These are phyloP conservation scores for Camillea tinctor DNA, from an alignment of 2,329 filamentous ascomycete genomes.

Conservation along the genomic window DNA sequence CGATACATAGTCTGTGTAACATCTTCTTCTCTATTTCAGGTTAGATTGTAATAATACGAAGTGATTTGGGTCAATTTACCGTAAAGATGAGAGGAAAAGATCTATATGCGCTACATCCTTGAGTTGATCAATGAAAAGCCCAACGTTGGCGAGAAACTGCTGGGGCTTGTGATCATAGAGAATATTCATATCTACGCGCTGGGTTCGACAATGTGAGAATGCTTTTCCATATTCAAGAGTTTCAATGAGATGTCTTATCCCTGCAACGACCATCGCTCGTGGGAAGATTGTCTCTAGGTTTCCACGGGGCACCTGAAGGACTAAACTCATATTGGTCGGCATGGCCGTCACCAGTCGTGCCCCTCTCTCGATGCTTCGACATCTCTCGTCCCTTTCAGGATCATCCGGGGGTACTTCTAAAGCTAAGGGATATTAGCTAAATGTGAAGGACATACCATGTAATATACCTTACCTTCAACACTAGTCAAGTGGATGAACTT, in stretches of 20 bases:
- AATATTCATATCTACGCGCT: slow-evolving; percentile 97
- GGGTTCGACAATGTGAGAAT: slow-evolving; percentile 84
- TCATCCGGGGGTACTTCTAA: slow-evolving; percentile 84
- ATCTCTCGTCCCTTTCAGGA: slow-evolving; percentile 88
- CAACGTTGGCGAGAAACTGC: slow-evolving; percentile 76
- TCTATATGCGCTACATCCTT: slow-evolving; percentile 81
- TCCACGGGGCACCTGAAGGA: slow-evolving; percentile 92
- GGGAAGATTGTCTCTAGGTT: slow-evolving; percentile 96
- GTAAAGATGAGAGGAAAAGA: slow-evolving; percentile 82
- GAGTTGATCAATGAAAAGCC: slow-evolving; percentile 79
- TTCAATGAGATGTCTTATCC: slow-evolving; percentile 79
- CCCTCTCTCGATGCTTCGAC: slow-evolving; percentile 86
- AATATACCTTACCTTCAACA: slow-evolving; percentile 55
- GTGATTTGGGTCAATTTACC: slow-evolving; percentile 47
- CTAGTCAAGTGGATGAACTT: slow-evolving; percentile 86
- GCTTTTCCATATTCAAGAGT: slow-evolving; percentile 78
- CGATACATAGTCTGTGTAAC: slow-evolving; percentile 92
- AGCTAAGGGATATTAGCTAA: slow-evolving; percentile 47
- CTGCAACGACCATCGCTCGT: slow-evolving; percentile 85
- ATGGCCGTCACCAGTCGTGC: slow-evolving; percentile 85
- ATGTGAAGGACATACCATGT: neutral
- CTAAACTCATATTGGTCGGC: slow-evolving; percentile 79
- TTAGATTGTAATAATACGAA: slow-evolving; percentile 19
- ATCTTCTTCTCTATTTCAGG: slow-evolving; percentile 69
- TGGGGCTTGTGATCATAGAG: slow-evolving; percentile 88